These are phyloP conservation scores for Diaporthe eres DNA, from an alignment of 2,329 filamentous ascomycete species.

Conservation along the genomic window DNA sequence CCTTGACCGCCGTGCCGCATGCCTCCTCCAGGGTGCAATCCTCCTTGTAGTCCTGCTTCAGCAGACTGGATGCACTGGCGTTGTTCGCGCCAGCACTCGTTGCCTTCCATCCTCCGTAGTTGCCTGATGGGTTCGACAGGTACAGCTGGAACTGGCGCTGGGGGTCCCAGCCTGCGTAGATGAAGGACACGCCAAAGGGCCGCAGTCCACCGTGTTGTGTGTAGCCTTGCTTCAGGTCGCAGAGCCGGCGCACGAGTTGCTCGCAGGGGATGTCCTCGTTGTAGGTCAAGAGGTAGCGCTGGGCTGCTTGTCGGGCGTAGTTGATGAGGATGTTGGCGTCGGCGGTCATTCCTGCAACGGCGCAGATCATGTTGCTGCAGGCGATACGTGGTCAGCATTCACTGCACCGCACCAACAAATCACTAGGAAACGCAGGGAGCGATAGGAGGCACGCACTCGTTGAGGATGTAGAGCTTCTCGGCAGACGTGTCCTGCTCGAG, in stretches of 20 bases:
- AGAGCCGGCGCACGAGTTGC: slow-evolving; percentile 95
- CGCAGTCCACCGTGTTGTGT: slow-evolving; percentile 98
- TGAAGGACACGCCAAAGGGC: slow-evolving; percentile 98
- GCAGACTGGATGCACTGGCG: slow-evolving; percentile 92
- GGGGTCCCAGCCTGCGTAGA: slow-evolving; percentile 98
- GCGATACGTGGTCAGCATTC: background rate
- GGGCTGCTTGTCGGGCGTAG: slow-evolving; percentile 96
- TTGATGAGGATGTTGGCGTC: slow-evolving; percentile 99
- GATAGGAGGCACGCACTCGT: slow-evolving; percentile 77
- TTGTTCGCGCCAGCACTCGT: slow-evolving; percentile 99
- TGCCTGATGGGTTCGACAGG: slow-evolving; percentile 98
- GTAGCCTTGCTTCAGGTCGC: slow-evolving; percentile 99
- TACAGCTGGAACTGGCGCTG: slow-evolving; percentile 98
- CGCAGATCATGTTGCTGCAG: slow-evolving; percentile 98
- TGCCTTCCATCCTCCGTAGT: slow-evolving; percentile 99
- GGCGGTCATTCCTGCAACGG: slow-evolving; percentile 98
- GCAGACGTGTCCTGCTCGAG: slow-evolving; percentile 99
- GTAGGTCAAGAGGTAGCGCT: slow-evolving; percentile 98
- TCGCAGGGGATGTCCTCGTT: slow-evolving; percentile 99
- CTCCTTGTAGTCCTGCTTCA: slow-evolving; percentile 99
- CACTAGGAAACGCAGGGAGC: background rate
- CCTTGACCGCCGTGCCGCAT: slow-evolving; percentile 97
- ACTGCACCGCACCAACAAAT: slow-evolving; percentile 28
- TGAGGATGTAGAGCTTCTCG: slow-evolving; percentile 99
- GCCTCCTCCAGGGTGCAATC: slow-evolving; percentile 97